Base-by-base conservation (phyloP, 768 basidiomycete species). In the Suillus lakei region DNA sequence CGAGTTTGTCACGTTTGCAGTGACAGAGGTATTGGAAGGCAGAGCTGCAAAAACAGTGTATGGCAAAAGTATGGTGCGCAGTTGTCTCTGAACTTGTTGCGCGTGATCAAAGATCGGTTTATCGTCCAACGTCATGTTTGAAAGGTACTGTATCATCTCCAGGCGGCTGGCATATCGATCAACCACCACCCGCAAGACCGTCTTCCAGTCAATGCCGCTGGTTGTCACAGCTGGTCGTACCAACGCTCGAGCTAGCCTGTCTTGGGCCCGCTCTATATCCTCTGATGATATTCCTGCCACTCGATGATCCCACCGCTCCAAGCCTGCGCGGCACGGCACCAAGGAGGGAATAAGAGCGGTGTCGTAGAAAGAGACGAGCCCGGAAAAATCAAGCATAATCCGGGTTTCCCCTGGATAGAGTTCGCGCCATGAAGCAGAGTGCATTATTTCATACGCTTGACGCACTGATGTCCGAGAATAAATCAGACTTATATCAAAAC, bases 161-260 rank as follows among this genome's bases (percentile, higher is more conserved):
- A 86, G 73, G 23, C 84, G 72, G 18, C 75, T 79, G 9, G 74
- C 76, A 61, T 81, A 83, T 9, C 82, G 80, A 44, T 84, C 77
- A 6, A 76, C 71, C n/a, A 84, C 69, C 34, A 79, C 74, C 12
- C 76, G 73, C 18, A 79, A 67, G 50, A 83, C 70, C 2, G 76
- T 74, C 34, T 69, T 69, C 84, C 84, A 85, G 67, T 86, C 83
- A 4, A 84, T 63, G 1, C 76, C 77, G 62, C 78, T 83, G 2
- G 67, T 63, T 5, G 46, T 44, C 2, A 18, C 60, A 2, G 39
- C 53, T 15, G 67, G 55, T 38, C 58, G 30, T 23, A 30, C n/a
- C 36, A 74, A 41, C 8, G 5, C 43, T 8, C 48, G 39, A 39
- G 50, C 67, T 13, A 73, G 53, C 32, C 67, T 64, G 9, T 61